Evolutionary conservation across 2,329 filamentous ascomycete genomes (phyloP), one percentile per base, ranked within the genome.

Genomic region (Leptographium wingfieldii): DNA sequence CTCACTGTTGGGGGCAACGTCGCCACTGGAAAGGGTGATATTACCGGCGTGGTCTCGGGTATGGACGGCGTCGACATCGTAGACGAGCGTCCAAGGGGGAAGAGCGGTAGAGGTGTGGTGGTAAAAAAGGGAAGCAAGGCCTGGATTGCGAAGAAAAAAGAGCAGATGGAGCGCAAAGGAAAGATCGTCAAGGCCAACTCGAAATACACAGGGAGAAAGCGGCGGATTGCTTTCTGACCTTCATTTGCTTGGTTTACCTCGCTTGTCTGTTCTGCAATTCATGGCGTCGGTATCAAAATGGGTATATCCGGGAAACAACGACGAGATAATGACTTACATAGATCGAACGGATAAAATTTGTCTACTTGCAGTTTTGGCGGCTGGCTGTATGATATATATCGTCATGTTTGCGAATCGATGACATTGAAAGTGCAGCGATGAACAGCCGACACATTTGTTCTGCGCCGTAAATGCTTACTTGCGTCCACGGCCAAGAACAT

Each of bases 171-270:
- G 73, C 80, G 84, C 63, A 96, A 96, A 74, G 94, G 94, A 54
- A 96, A 94, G 77, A 81, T 97, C 33, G 92, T 97, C 66, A 97
- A 97, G 78, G 76, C 85, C 1, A 90, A 81, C 60, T 95, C 89
- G 57, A 97, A 95, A 74, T 99, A 96, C 72, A 97, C 92, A 0
- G 94, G 92, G 35, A 80, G 94, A 67, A 96, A 91, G 77, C 82
- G 94, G 72, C 83, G 88, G 61, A 77, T 86, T 59, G 84, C 84
- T 38, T 96, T 95, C 71, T 96, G 52, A 58, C 25, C 16, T 56
- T 14, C 1, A 16, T 22, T 25, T 14, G n/a, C 22, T 57, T 51
- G 40, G 40, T 16, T 19, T 43, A 40, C 38, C 19, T 9, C 43
- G 19, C 16, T 6, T 9, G 16, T 43, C 43, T 48, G 11, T 48